phyloP scores from a whole-genome alignment of 2,329 filamentous ascomycete species.

The Escovopsis sp. region DNA sequence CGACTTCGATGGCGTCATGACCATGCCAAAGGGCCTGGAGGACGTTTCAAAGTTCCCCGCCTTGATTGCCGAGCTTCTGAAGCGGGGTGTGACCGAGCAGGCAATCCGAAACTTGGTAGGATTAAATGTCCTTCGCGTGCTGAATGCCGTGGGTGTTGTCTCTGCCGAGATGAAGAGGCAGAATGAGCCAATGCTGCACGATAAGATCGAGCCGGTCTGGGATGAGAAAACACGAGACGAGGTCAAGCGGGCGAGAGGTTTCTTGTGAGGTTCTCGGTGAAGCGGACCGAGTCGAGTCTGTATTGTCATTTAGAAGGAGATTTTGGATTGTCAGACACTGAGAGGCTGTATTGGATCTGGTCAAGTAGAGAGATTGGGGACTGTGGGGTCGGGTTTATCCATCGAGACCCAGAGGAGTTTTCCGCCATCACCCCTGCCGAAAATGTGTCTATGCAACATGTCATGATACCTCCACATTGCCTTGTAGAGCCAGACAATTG shows the following conservation, averaged over 20 bases:
- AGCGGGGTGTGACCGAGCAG: conserved; percentile 3
- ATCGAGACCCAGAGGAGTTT: not conserved
- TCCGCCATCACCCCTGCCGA: conserved; percentile 2
- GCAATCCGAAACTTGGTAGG: not conserved
- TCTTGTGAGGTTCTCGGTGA: not conserved
- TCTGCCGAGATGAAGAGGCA: not conserved
- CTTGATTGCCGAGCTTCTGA: conserved; percentile 10
- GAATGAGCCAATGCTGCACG: conserved; percentile 1
- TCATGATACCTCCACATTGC: conserved; percentile 4
- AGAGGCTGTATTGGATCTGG: too few species aligned
- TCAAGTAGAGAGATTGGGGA: not conserved
- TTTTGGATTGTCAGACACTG: too few species aligned
- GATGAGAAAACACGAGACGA: not conserved
- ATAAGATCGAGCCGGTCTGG: conserved; percentile 3
- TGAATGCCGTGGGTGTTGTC: not conserved
- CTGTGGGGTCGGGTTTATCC: too few species aligned
- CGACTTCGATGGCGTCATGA: conserved; percentile 63
- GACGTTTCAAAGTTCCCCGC: conserved; percentile 64
- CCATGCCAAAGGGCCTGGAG: conserved; percentile 54
- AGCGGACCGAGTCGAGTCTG: too few species aligned
- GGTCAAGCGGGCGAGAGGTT: conserved; percentile 1
- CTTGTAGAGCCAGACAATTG: conserved; percentile 4
- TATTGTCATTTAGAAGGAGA: too few species aligned
- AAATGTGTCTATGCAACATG: not conserved
- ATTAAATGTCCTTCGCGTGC: not conserved